Conservation (phyloP, 1,284 basidiomycete species). For the Phellopilus nigrolimitatus region DNA sequence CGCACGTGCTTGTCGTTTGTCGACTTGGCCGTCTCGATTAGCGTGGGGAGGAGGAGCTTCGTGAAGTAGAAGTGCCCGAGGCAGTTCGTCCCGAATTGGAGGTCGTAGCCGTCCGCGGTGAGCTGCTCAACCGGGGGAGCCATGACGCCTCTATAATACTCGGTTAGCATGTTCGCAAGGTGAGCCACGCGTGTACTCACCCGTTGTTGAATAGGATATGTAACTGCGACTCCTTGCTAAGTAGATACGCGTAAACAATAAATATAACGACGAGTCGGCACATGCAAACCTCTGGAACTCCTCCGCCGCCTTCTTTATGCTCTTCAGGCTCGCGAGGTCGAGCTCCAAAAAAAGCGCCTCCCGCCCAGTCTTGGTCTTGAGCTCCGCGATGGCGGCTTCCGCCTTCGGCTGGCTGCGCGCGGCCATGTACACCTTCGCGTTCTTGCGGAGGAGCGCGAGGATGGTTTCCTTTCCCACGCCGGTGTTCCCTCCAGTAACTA, state of each 20-base stretch:
- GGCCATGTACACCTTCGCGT: too few species aligned
- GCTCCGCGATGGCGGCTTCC: too few species aligned
- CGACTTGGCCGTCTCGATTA: slow-evolving; percentile 33
- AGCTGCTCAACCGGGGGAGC: slow-evolving; percentile 36
- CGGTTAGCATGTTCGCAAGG: not conserved
- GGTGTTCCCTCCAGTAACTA: too few species aligned
- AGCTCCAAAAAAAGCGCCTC: slow-evolving; percentile 41
- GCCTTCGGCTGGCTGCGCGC: too few species aligned
- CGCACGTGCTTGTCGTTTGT: slow-evolving; percentile 33
- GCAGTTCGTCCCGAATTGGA: slow-evolving; percentile 60
- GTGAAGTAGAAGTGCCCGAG: slow-evolving; percentile 50
- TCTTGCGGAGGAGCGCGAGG: too few species aligned
- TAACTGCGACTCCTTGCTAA: slow-evolving; percentile 16
- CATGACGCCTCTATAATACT: slow-evolving; percentile 49
- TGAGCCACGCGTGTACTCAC: slow-evolving; percentile 25
- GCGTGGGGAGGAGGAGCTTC: slow-evolving; percentile 39
- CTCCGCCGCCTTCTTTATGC: slow-evolving; percentile 35
- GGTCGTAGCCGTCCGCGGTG: slow-evolving; percentile 52
- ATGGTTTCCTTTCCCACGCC: too few species aligned
- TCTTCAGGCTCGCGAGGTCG: slow-evolving; percentile 42
- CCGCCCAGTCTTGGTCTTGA: slow-evolving; percentile 35
- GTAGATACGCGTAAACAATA: not conserved
- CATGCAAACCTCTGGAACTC: slow-evolving; percentile 36
- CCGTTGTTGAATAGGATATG: slow-evolving; percentile 30
- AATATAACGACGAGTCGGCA: slow-evolving; percentile 4